phyloP scores from a whole-genome alignment of 768 basidiomycete genomes.

The Phlebiopsis gigantea region DNA sequence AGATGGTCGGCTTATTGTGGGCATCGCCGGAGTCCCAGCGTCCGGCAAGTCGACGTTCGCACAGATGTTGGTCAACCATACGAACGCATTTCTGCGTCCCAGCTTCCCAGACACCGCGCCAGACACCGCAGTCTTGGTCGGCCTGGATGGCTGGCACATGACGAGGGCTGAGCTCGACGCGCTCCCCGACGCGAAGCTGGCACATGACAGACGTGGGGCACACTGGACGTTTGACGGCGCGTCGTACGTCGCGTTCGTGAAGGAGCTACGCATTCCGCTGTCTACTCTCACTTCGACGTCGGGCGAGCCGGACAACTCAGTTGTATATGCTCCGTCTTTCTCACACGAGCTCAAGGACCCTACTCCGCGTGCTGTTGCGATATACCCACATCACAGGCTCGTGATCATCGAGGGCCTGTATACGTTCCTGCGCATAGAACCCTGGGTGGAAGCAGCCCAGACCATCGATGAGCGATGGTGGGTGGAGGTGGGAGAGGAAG shows the following conservation, averaged over 20 bases:
- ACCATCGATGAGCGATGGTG: constrained; percentile 78
- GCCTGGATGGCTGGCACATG: constrained; percentile 92
- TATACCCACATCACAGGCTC: constrained; percentile 65
- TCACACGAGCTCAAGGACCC: constrained; percentile 89
- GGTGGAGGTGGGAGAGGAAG: constrained; percentile 50
- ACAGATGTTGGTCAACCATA: constrained; percentile 43
- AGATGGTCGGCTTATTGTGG: constrained; percentile 54
- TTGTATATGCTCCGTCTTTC: constrained; percentile 75
- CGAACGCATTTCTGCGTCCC: constrained; percentile 44
- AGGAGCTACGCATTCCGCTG: constrained; percentile 39
- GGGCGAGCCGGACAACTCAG: background rate
- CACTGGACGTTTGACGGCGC: constrained; percentile 88
- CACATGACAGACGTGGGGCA: constrained; percentile 74
- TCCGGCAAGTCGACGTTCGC: constrained; percentile 85
- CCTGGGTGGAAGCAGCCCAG: constrained; percentile 64
- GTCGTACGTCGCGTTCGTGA: constrained; percentile 68
- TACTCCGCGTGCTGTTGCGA: constrained; percentile 46
- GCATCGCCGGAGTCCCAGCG: constrained; percentile 76
- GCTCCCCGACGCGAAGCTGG: constrained; percentile 70
- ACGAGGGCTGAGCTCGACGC: constrained; percentile 71
- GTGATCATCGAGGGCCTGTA: constrained; percentile 92
- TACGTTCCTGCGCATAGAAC: constrained; percentile 62
- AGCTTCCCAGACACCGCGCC: background rate
- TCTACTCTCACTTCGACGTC: background rate
- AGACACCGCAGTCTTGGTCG: constrained; percentile 55